Conservation (phyloP, 2,329 filamentous ascomycete species). For the Dactylellina sp. region DNA sequence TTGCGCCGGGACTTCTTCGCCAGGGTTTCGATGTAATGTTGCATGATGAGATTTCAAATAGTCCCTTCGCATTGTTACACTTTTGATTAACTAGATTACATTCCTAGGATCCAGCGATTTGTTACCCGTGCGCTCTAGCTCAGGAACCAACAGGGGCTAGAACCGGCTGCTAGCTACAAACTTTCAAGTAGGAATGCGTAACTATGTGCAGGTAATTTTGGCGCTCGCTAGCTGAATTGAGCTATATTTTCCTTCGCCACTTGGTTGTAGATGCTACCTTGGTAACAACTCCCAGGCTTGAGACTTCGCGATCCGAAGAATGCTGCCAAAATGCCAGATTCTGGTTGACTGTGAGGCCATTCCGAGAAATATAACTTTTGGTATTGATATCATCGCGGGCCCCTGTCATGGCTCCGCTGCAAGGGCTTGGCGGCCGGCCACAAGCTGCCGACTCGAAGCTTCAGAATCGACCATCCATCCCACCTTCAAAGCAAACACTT, state of each 20-base stretch:
- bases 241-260: background rate
- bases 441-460: slow-evolving; percentile 20
- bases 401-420: slow-evolving; percentile 26
- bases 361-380: background rate
- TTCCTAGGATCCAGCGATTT: no score
- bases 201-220: slow-evolving; percentile 8
- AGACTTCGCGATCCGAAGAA: background rate
- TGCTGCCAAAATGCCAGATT: slow-evolving; percentile 10
- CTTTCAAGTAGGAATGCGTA: slow-evolving; percentile 11
- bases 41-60: no score
- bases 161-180: slow-evolving; percentile 9
- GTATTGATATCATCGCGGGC: slow-evolving; percentile 29
- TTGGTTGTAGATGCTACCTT: slow-evolving; percentile 17
- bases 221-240: slow-evolving; percentile 13
- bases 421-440: slow-evolving; percentile 36
- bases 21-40: no score
- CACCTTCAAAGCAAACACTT: slow-evolving; percentile 7
- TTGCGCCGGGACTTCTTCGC: no score
- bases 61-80: no score
- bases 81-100: no score
- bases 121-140: background rate
- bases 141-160: slow-evolving; percentile 1
- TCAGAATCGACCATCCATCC: slow-evolving; percentile 24
- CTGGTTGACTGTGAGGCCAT: slow-evolving; percentile 11
- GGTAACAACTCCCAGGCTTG: slow-evolving; percentile 5